Conservation (phyloP, 306 rosid species). For the Trifolium fragiferum region DNA sequence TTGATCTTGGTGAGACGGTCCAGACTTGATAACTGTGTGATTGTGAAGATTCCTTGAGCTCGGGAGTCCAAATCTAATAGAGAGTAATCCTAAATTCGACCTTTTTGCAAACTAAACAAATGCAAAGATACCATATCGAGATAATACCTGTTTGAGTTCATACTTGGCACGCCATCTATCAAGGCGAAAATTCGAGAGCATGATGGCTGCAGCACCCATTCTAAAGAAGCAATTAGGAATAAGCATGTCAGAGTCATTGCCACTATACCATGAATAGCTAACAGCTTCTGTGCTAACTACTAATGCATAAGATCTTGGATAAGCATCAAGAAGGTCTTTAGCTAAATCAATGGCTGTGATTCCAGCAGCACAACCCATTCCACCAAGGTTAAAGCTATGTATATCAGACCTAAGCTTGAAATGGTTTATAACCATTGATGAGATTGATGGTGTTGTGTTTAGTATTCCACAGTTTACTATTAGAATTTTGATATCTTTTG, state of each 20-base stretch:
- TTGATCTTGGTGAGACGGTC: not conserved
- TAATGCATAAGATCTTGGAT: slow-evolving; percentile 60
- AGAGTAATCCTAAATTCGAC: not conserved
- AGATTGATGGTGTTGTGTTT: slow-evolving; percentile 60
- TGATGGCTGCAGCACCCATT: slow-evolving; percentile 69
- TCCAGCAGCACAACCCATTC: slow-evolving; percentile 85
- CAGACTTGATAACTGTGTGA: not conserved
- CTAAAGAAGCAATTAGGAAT: slow-evolving; percentile 76
- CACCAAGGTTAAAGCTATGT: slow-evolving; percentile 72
- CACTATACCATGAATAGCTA: slow-evolving; percentile 63
- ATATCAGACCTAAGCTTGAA: slow-evolving; percentile 64
- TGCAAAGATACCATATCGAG: not conserved
- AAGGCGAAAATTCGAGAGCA: slow-evolving; percentile 57
- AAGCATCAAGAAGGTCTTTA: slow-evolving; percentile 63
- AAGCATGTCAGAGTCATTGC: slow-evolving; percentile 59
- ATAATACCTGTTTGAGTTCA: slow-evolving; percentile 59
- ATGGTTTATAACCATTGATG: slow-evolving; percentile 69
- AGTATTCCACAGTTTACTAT: slow-evolving; percentile 69
- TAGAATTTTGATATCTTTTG: slow-evolving; percentile 53
- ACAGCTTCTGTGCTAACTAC: slow-evolving; percentile 75
- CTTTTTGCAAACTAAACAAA: slow-evolving; percentile 6
- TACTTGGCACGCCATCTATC: slow-evolving; percentile 76
- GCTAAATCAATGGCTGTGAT: slow-evolving; percentile 69
- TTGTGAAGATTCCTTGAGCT: not conserved
- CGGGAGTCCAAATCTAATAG: not conserved